Evolutionary conservation across 805 yeast species (phyloP), one percentile per base, ranked within the genome.

Genomic region (Yamadazyma sp.): DNA sequence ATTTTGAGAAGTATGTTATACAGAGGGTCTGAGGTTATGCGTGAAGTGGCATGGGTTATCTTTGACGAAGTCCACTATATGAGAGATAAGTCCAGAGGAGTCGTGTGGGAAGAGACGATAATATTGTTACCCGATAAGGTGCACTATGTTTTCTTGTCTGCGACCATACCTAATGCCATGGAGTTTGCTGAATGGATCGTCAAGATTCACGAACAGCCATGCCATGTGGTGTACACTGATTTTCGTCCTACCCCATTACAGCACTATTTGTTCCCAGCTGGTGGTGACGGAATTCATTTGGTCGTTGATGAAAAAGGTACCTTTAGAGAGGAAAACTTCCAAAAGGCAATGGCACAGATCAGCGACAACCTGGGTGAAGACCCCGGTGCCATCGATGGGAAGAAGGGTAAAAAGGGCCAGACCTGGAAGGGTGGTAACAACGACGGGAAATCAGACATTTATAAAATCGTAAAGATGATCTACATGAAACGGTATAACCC

Each of bases 181-280:
- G 96, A 91, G 59, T 91, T 91, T 69, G 97, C 98, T 8, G 96
- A 91, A 62, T 93, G 99, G 99, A 87, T 93, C 41, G 90, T 95
- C 59, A 84, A 87, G 55, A 90, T 84, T 39, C 99, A 93, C 59
- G 72, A 77, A 30, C 99, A 95, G 62, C 99, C 99, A 5, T 93
- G 99, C 59, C 98, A 93, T 62, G 95, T 93, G 61, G 99, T 93
- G 14, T 93, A 93, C 63, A 93, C 99, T 1, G 96, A 93, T 67
- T 93, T 91, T 76, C 82, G 99, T 61, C 99, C 99, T 25, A 93
- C 99, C 5, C 99, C 99, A 1, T 70, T 93, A 49, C 99, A 93
- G 62, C 99, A 93, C 66, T 93, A 93, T 54, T 68, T 93, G 37
- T 93, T 93, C 70, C 99, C 99, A 18, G 95, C 96, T n/a, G 95